Evolutionary conservation across 129 eudicot species (phyloP), one percentile per base, ranked within the genome.

Genomic region (Centaurea solstitialis): DNA sequence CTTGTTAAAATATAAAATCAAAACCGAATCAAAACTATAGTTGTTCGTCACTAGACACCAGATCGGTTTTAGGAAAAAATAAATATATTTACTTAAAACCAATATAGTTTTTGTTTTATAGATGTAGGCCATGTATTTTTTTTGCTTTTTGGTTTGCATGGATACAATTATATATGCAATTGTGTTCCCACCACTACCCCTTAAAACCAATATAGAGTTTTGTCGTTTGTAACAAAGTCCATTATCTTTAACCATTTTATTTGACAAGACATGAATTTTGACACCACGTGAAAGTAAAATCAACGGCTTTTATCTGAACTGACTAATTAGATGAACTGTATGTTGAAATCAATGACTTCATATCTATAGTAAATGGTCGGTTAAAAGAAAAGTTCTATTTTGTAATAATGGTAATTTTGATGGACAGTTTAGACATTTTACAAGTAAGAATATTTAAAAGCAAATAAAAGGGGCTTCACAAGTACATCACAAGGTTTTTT

Each of bases 391-490:
- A 1, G 3, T 6, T 35, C 3, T 6, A n/a, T 18, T 28, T 24
- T 22, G 61, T 67, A 75, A 75, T 41, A 75, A 68, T 30, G 70
- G 39, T 38, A 68, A 4, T 18, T 22, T 68, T 30, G 33, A 70
- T 28, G 86, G 86, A 15, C 39, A 82, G 40, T 71, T 20, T 77
- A n/a, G 86, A 28, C 70, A 76, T 38, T 77, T 53, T 0, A 6
- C 18, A 40, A 47, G 2, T 72, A 64, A 47, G 98, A 95, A 89
- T 91, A 88, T 86, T 65, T 79, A 81, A 91, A 90, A 95, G 94
- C 81, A 73, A 77, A 75, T 72, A 40, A 84, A 91, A 89, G 82
- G 84, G 68, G 78, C 50, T 80, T 82, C 83, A 66, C 76, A 88
- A 91, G 90, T 90, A 87, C 90, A 84, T 78, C 92, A 85, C 88